These are phyloP conservation scores for Coleophoma eucalyptorum DNA, from an alignment of 2,329 filamentous ascomycete genomes.

Conservation along the genomic window DNA sequence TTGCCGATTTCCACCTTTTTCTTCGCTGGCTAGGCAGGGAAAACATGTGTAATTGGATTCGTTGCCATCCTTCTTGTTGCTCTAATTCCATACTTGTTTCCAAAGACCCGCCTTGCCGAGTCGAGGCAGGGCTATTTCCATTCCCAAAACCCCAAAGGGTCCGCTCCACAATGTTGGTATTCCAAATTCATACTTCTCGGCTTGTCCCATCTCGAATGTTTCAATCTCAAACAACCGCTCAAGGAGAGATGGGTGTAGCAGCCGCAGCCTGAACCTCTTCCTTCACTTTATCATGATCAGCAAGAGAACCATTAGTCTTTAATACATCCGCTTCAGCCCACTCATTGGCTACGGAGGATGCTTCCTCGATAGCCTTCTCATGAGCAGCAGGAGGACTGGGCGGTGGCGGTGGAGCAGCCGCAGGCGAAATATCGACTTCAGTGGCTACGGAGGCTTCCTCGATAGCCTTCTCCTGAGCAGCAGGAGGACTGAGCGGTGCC, in stretches of 20 bases:
- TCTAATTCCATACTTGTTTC: too few species aligned
- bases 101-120: too few species aligned
- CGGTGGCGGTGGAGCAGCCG: background rate
- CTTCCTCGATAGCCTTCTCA: background rate
- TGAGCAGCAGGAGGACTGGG: background rate
- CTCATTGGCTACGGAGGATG: slow-evolving; percentile 4
- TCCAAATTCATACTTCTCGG: background rate
- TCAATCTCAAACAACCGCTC: background rate
- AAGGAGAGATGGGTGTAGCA: slow-evolving; percentile 17
- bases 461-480: background rate
- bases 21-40: too few species aligned
- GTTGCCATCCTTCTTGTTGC: too few species aligned
- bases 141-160: too few species aligned
- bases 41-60: too few species aligned
- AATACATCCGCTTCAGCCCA: background rate
- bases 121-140: too few species aligned
- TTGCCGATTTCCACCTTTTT: too few species aligned
- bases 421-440: background rate
- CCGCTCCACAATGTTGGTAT: too few species aligned
- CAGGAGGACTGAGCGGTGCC: background rate
- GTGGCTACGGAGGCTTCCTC: background rate
- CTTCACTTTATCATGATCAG: slow-evolving; percentile 6
- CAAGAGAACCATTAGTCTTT: too few species aligned
- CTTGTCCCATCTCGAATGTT: background rate
- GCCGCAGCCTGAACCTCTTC: slow-evolving; percentile 19